A percentile compares a stretch with the other conserved stretches of the same genome.
Conservation (phyloP, 805 yeast species). For the Lachancea meyersii region DNA sequence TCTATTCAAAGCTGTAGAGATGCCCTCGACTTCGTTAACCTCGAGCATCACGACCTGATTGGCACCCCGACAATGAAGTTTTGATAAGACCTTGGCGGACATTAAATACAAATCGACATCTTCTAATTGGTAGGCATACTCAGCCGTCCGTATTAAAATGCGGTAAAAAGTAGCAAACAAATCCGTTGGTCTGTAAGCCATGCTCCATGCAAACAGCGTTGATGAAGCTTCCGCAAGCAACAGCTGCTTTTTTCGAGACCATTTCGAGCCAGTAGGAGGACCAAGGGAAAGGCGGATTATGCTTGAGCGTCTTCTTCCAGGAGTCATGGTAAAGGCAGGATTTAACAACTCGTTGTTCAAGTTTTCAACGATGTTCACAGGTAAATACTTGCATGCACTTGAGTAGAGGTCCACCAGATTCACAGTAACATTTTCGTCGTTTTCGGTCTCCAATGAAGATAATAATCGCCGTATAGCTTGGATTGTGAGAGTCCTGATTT, state of each 20-base stretch:
- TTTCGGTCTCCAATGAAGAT: not conserved
- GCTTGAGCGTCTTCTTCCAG: slow-evolving; percentile 2
- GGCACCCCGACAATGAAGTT: slow-evolving; percentile 47
- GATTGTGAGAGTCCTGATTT: not conserved
- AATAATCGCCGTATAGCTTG: not conserved
- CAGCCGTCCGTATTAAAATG: slow-evolving; percentile 30
- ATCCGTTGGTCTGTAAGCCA: slow-evolving; percentile 21
- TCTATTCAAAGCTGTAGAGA: slow-evolving; percentile 54
- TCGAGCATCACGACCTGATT: slow-evolving; percentile 43
- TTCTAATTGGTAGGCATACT: slow-evolving; percentile 33
- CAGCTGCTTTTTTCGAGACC: slow-evolving; percentile 10
- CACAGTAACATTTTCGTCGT: not conserved
- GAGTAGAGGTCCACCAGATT: not conserved
- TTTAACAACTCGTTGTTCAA: not conserved
- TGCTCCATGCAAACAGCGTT: slow-evolving; percentile 22
- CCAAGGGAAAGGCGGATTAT: not conserved
- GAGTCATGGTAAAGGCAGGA: not conserved
- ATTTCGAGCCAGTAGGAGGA: not conserved
- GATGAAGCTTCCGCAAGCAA: slow-evolving; percentile 23
- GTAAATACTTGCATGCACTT: not conserved
- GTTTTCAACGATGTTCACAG: not conserved
- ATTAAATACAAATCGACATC: slow-evolving; percentile 38
- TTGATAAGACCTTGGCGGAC: slow-evolving; percentile 45
- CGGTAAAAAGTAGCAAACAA: slow-evolving; percentile 27
- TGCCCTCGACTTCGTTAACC: slow-evolving; percentile 59